Evolutionary conservation across 2,329 filamentous ascomycete genomes (phyloP).

Genomic region (Alternaria novae-zelandiae): DNA sequence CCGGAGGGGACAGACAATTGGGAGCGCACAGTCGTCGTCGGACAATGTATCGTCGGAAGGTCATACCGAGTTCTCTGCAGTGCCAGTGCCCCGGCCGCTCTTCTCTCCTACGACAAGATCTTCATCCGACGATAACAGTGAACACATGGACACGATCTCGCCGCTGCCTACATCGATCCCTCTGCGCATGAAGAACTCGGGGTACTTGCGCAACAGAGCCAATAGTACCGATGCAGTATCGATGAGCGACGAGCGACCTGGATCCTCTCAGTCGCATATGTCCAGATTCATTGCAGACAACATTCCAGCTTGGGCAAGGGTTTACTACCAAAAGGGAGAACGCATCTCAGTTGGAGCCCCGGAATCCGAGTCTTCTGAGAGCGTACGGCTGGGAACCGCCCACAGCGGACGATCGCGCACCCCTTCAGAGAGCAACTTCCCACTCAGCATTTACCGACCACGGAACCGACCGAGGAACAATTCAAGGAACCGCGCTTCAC

Average conservation of each 20-base stretch:
- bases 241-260: slow-evolving; percentile 41
- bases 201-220: slow-evolving; percentile 40
- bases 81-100: slow-evolving; percentile 44
- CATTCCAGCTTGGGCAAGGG: slow-evolving; percentile 49
- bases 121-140: slow-evolving; percentile 39
- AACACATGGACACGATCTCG: slow-evolving; percentile 49
- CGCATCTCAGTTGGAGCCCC: slow-evolving; percentile 43
- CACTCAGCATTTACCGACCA: slow-evolving; percentile 46
- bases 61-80: slow-evolving; percentile 40
- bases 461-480: slow-evolving; percentile 49
- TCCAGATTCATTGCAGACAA: slow-evolving; percentile 43
- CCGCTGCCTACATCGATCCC: slow-evolving; percentile 48
- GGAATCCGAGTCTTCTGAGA: slow-evolving; percentile 43
- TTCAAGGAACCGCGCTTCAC: slow-evolving; percentile 40
- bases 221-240: slow-evolving; percentile 42
- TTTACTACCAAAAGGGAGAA: slow-evolving; percentile 48
- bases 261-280: slow-evolving; percentile 45
- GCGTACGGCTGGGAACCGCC: slow-evolving; percentile 40
- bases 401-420: slow-evolving; percentile 46
- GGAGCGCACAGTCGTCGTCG: slow-evolving; percentile 42
- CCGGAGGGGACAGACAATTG: slow-evolving; percentile 41
- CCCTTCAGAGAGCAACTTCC: slow-evolving; percentile 48
- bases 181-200: slow-evolving; percentile 47
- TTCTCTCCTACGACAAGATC: slow-evolving; percentile 38
- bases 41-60: slow-evolving; percentile 39